phyloP scores from a whole-genome alignment of 148 eudicot genomes.

The Arctostaphylos glauca region DNA sequence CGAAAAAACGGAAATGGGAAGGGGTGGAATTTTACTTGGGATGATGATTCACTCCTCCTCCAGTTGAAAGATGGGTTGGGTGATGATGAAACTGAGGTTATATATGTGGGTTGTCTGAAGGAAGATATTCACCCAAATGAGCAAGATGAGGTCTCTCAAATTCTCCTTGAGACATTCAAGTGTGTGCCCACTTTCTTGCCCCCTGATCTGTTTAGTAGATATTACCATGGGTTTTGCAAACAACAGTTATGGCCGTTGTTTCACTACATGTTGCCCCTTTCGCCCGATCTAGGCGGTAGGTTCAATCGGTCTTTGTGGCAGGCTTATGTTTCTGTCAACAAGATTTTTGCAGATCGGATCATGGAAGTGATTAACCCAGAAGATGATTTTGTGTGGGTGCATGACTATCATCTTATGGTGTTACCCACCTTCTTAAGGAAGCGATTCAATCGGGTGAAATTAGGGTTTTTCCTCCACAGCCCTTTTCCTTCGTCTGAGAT shows the following conservation, averaged over 20 bases:
- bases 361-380: constrained; percentile 57
- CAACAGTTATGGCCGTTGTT: constrained; percentile 52
- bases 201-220: constrained; percentile 33
- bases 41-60: constrained; percentile 32
- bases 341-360: constrained; percentile 52
- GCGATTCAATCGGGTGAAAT: constrained; percentile 43
- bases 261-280: constrained; percentile 49
- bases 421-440: constrained; percentile 54
- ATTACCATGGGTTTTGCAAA: constrained; percentile 47
- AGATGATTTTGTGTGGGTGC: constrained; percentile 52
- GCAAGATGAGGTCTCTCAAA: constrained; percentile 46
- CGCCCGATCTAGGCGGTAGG: constrained; percentile 48
- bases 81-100: constrained; percentile 36
- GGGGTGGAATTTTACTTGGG: constrained; percentile 32
- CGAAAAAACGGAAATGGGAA: constrained; percentile 14
- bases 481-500: constrained; percentile 52
- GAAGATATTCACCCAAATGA: constrained; percentile 49
- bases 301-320: constrained; percentile 47
- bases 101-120: constrained; percentile 50
- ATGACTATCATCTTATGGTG: constrained; percentile 51
- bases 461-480: constrained; percentile 50
- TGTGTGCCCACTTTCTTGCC: constrained; percentile 49
- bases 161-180: constrained; percentile 37
- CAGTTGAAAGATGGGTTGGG: constrained; percentile 44
- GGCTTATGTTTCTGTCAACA: constrained; percentile 50